A percentile compares a stretch with the other conserved stretches of the same genome.
Evolutionary conservation across 2,329 filamentous ascomycete species (phyloP).

Genomic region (Hymenoscyphus linearis): DNA sequence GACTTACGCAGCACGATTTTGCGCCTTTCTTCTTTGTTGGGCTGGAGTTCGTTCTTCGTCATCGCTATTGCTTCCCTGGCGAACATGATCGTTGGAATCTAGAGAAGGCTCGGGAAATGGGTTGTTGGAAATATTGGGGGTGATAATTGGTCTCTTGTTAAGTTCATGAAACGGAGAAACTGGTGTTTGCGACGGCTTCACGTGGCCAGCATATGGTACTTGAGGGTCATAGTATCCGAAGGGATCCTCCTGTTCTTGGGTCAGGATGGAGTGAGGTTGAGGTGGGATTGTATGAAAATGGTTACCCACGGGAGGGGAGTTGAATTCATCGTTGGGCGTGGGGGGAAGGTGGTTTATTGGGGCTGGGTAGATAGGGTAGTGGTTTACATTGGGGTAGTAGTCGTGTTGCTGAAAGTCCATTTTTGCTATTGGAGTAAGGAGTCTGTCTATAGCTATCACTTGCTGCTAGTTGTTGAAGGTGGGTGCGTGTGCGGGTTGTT

Average conservation of each 20-base stretch:
- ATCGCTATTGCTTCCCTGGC: slow-evolving; percentile 34
- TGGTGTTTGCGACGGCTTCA: slow-evolving; percentile 23
- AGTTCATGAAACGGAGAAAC: slow-evolving; percentile 20
- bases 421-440: not conserved
- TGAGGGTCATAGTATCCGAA: slow-evolving; percentile 27
- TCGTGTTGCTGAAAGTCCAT: slow-evolving; percentile 1
- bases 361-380: slow-evolving; percentile 18
- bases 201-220: not conserved
- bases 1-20: slow-evolving; percentile 68
- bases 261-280: slow-evolving; percentile 23
- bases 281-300: slow-evolving; percentile 12
- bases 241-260: slow-evolving; percentile 29
- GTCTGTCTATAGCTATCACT: too few relatives aligned
- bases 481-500: not conserved
- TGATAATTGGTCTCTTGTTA: slow-evolving; percentile 19
- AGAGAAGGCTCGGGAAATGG: slow-evolving; percentile 13
- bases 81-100: slow-evolving; percentile 21
- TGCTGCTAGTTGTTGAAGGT: not conserved
- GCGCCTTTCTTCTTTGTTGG: slow-evolving; percentile 60
- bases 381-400: slow-evolving; percentile 31
- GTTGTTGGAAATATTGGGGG: slow-evolving; percentile 24
- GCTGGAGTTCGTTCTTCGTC: slow-evolving; percentile 52
- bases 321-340: slow-evolving; percentile 39
- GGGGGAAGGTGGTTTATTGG: not conserved
- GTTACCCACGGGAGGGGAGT: slow-evolving; percentile 36